These are phyloP conservation scores for Malus hybrid DNA, from an alignment of 331 rosid species.

Conservation along the genomic window DNA sequence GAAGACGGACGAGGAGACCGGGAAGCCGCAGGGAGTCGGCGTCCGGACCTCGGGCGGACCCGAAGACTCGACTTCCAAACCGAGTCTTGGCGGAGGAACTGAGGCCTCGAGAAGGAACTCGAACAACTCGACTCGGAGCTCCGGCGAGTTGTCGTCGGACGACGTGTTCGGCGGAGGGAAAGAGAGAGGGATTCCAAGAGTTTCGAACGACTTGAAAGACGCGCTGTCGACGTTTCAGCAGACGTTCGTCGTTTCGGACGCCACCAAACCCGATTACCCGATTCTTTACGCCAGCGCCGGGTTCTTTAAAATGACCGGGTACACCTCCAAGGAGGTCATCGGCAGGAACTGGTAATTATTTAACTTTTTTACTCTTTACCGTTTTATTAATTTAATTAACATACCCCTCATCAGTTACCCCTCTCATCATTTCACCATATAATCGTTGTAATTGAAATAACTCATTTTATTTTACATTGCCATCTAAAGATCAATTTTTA, in stretches of 20 bases:
- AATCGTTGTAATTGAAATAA: too few relatives aligned
- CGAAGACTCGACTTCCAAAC: slow-evolving; percentile 36
- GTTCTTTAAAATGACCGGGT: slow-evolving; percentile 93
- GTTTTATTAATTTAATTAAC: neutral
- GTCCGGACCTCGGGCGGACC: slow-evolving; percentile 60
- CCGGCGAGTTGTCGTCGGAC: slow-evolving; percentile 58
- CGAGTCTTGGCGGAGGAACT: neutral
- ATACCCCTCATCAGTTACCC: too few relatives aligned
- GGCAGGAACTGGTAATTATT: slow-evolving; percentile 72
- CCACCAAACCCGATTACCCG: slow-evolving; percentile 89
- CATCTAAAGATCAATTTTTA: too few relatives aligned
- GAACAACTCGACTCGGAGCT: slow-evolving; percentile 52
- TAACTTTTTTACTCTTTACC: neutral
- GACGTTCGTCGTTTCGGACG: slow-evolving; percentile 90
- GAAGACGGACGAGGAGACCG: slow-evolving; percentile 72
- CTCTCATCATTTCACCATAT: too few relatives aligned
- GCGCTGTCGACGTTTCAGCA: slow-evolving; percentile 88
- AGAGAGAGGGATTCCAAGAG: slow-evolving; percentile 58
- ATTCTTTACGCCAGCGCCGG: slow-evolving; percentile 92
- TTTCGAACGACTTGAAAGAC: slow-evolving; percentile 68
- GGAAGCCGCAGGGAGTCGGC: slow-evolving; percentile 67
- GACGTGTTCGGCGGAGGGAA: slow-evolving; percentile 39
- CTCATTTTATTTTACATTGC: too few relatives aligned
- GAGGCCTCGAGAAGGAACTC: slow-evolving; percentile 45
- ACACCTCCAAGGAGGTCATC: slow-evolving; percentile 74